phyloP scores from a whole-genome alignment of 352 stramenopile species.

The Phytopythium aichiense region DNA sequence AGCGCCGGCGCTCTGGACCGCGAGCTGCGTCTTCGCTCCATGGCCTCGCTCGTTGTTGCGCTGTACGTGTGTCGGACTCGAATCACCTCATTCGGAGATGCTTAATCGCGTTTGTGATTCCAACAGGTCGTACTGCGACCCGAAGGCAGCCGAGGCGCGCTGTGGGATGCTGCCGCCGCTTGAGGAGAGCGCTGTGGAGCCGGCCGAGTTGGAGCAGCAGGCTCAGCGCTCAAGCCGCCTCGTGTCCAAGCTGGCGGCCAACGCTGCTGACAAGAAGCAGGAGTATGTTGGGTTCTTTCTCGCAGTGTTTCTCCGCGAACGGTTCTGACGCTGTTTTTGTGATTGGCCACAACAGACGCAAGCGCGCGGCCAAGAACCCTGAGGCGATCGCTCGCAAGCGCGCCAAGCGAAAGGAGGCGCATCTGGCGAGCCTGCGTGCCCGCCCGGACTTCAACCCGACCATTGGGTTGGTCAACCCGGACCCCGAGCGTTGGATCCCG shows the following conservation, averaged over 20 bases:
- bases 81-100: background rate
- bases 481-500: conserved; percentile 84
- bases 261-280: conserved; percentile 71
- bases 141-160: conserved; percentile 53
- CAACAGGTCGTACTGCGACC: conserved; percentile 67
- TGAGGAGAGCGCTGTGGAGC: conserved; percentile 47
- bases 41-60: conserved; percentile 71
- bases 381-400: conserved; percentile 72
- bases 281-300: conserved; percentile 39
- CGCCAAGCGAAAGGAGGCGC: conserved; percentile 57
- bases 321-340: conserved; percentile 1
- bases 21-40: conserved; percentile 65
- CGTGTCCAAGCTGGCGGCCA: conserved; percentile 47
- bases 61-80: conserved; percentile 35
- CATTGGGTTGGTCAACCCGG: conserved; percentile 70
- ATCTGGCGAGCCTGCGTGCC: conserved; percentile 53
- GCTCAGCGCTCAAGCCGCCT: conserved; percentile 57
- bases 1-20: conserved; percentile 52
- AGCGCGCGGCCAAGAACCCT: conserved; percentile 67
- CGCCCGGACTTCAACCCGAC: conserved; percentile 72
- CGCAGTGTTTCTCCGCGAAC: background rate
- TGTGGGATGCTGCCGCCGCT: conserved; percentile 61
- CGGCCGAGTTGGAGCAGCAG: conserved; percentile 60
- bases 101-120: conserved; percentile 10
- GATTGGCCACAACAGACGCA: conserved; percentile 33